phyloP scores from a whole-genome alignment of 495 filamentous ascomycete species.

The Amphirosellinia nigrospora region DNA sequence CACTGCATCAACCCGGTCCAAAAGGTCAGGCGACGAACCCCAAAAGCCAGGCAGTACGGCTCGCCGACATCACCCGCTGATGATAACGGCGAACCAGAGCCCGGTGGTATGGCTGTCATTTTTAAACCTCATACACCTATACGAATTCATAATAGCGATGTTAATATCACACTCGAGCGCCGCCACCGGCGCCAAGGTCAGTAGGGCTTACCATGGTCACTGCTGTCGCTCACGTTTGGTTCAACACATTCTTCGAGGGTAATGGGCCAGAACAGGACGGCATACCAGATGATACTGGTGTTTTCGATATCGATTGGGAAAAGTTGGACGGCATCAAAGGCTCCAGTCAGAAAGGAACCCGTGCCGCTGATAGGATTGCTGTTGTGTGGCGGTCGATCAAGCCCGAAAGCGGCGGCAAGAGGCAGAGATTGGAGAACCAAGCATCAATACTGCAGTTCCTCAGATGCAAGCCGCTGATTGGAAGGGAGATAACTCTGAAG shows the following conservation, averaged over 20 bases:
- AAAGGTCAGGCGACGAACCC: neutral
- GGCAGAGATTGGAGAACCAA: conserved; percentile 58
- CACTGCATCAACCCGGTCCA: conserved; percentile 20
- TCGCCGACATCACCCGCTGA: conserved; percentile 25
- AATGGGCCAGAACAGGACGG: conserved; percentile 66
- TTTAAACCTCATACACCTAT: conserved; percentile 70
- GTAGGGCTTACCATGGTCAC: conserved; percentile 90
- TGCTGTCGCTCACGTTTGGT: conserved; percentile 93
- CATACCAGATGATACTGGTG: conserved; percentile 54
- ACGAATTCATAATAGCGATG: conserved; percentile 76
- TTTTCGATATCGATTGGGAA: conserved; percentile 66
- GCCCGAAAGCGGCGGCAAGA: conserved; percentile 38
- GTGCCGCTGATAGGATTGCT: conserved; percentile 80
- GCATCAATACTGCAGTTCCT: conserved; percentile 66
- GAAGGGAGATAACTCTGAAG: conserved; percentile 59
- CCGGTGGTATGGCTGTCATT: conserved; percentile 70
- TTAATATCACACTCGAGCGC: conserved; percentile 88
- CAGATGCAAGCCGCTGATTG: conserved; percentile 75
- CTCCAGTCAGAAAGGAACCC: conserved; percentile 75
- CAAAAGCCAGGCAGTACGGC: neutral
- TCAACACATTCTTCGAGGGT: conserved; percentile 93
- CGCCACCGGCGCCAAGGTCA: conserved; percentile 70
- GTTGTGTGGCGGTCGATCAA: conserved; percentile 74
- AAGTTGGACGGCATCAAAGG: conserved; percentile 75
- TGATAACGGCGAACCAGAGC: conserved; percentile 42